phyloP scores from a whole-genome alignment of 2,329 filamentous ascomycete species.

The Acrodontium crateriforme region DNA sequence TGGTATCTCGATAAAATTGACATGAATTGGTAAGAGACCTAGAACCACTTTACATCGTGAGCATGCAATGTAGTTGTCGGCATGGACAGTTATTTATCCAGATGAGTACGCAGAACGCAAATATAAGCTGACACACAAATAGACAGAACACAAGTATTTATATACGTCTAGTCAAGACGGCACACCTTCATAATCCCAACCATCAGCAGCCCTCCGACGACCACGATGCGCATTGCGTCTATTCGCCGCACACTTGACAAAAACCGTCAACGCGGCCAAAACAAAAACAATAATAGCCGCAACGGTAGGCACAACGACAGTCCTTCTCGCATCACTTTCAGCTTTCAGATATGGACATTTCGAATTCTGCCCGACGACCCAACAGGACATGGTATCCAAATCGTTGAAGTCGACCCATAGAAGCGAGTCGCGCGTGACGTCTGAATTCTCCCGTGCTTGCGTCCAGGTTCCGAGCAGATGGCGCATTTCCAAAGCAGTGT shows the following conservation, averaged over 20 bases:
- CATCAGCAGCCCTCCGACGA: conserved; percentile 30
- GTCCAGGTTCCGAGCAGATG: conserved; percentile 34
- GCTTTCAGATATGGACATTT: conserved; percentile 43
- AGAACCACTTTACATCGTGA: no score
- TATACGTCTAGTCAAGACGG: no score
- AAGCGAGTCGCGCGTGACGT: conserved; percentile 17
- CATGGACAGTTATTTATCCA: no score
- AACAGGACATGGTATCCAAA: conserved; percentile 42
- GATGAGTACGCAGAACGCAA: no score
- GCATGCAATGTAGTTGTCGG: no score
- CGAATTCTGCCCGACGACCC: conserved; percentile 43
- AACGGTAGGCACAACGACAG: conserved; percentile 47
- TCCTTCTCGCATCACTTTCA: conserved; percentile 24
- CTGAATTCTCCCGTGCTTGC: conserved; percentile 3
- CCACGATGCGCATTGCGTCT: conserved; percentile 38
- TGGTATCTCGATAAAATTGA: no score
- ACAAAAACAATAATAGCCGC: conserved; percentile 50
- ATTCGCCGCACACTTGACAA: conserved; percentile 52
- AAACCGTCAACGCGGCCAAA: conserved; percentile 45
- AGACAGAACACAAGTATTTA: no score
- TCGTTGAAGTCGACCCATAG: conserved; percentile 51
- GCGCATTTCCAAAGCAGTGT: conserved; percentile 49
- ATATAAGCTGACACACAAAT: no score
- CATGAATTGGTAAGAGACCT: no score
- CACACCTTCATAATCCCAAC: conserved; percentile 57